Evolutionary conservation across 164 flowering plant genomes (phyloP), one percentile per base, ranked within the genome.

Genomic region (Amborella trichopoda): DNA sequence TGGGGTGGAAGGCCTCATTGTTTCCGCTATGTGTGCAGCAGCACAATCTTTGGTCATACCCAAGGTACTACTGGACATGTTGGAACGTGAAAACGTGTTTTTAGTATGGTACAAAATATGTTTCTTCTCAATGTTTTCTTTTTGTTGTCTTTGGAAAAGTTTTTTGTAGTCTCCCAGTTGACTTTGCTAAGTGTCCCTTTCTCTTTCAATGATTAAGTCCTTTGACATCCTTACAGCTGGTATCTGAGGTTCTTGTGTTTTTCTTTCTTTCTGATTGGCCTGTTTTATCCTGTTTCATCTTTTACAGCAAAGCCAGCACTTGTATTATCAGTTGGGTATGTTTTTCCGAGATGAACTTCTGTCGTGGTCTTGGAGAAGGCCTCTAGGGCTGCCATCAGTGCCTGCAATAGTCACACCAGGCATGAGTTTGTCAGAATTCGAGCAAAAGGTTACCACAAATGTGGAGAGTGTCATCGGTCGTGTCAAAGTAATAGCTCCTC

Each of bases 311-410:
- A 81, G 53, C 46, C 86, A 81, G 64, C 97, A 88, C 65, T 22
- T 93, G 19, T 85, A 96, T 95, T 79, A 93, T 64, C 99, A 93
- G 36, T 57, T 93, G 26, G 97, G 91, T 3, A 88, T 93, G 99
- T 93, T 93, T 62, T 93, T 93, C 80, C 89, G 97, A 13, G 99
- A 93, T 66, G 99, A 93, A 67, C 73, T 93, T 46, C 68, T 88
- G 22, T 88, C 97, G 10, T 93, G 96, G 99, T 85, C 95, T 30
- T 88, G 94, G 94, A 78, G 86, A 53, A 70, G 85, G 50, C 85
- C 96, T 9, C 66, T 70, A 10, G 96, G 81, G 14, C 65, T 80
- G 72, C 78, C 83, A 21, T 23, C 82, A 25, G 77, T 67, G 3
- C 71, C 89, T 1, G 66, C 72, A 44, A 70, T 69, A 33, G 81